Conservation (phyloP, 2,329 filamentous ascomycete genomes). For the Colletotrichum sp. region DNA sequence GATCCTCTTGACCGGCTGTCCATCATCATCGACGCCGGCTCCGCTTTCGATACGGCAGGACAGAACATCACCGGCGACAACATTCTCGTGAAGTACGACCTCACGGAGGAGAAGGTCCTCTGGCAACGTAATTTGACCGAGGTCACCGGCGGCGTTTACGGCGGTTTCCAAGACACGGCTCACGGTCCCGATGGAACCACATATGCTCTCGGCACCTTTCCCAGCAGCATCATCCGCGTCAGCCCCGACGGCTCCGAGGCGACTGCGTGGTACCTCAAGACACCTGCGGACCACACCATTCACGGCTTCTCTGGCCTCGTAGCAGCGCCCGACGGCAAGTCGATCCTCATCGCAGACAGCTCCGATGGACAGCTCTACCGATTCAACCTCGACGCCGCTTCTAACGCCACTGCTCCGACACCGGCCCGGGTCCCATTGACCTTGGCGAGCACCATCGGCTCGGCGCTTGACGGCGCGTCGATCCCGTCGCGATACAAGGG, state of each 20-base stretch:
- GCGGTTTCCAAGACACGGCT: constrained; percentile 45
- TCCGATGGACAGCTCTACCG: constrained; percentile 36
- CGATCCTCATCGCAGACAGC: constrained; percentile 36
- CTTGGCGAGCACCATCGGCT: background rate
- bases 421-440: background rate
- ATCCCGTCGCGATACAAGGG: constrained; percentile 37
- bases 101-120: constrained; percentile 25
- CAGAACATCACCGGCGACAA: constrained; percentile 40
- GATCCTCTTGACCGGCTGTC: constrained; percentile 37
- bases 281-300: constrained; percentile 29
- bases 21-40: constrained; percentile 38
- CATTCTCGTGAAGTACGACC: constrained; percentile 39
- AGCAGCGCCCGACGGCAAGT: constrained; percentile 9
- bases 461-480: constrained; percentile 33
- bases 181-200: constrained; percentile 38
- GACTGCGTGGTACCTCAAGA: constrained; percentile 36
- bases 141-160: constrained; percentile 31
- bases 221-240: constrained; percentile 39
- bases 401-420: background rate
- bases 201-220: constrained; percentile 42
- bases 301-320: constrained; percentile 16
- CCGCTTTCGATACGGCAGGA: constrained; percentile 38
- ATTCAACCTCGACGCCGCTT: constrained; percentile 32
- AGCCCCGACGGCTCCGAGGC: constrained; percentile 30
- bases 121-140: constrained; percentile 39